Percentiles rank a stretch among this genome's conserved stretches.
Evolutionary conservation across 345 rosid species (phyloP).

Genomic region (Excoecaria cochinchinensis): DNA sequence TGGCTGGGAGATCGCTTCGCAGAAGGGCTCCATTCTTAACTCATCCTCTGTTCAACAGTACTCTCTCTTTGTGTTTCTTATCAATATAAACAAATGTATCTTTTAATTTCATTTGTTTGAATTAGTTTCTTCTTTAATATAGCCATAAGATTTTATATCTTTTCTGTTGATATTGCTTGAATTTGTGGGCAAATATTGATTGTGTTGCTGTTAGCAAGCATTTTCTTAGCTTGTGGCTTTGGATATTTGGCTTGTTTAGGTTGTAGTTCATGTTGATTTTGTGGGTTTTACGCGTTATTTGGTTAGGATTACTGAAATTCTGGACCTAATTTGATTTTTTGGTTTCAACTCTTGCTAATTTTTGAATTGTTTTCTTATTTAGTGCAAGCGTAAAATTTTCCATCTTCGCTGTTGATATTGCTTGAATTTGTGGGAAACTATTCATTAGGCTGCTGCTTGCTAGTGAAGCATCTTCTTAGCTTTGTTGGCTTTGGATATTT

Average conservation of each 20-base stretch:
- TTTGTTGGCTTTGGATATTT: not conserved
- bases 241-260: not conserved
- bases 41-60: conserved; percentile 60
- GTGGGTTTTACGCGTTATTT: not conserved
- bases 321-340: not conserved
- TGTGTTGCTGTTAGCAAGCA: not conserved
- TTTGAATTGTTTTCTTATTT: not conserved
- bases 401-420: too few species aligned
- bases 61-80: conserved; percentile 13
- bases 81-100: not conserved
- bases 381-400: too few species aligned
- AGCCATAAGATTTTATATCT: too few species aligned
- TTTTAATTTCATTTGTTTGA: not conserved
- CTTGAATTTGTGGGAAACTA: too few species aligned
- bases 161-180: too few species aligned
- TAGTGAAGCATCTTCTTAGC: not conserved
- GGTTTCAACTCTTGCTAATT: not conserved
- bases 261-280: not conserved
- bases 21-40: conserved; percentile 68
- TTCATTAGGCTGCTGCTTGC: not conserved
- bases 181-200: not conserved
- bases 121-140: not conserved
- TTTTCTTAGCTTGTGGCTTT: not conserved
- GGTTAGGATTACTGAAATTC: not conserved
- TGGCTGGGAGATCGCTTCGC: conserved; percentile 85